Evolutionary conservation across 2,329 filamentous ascomycete species (phyloP).

Genomic region (Biscogniauxia sp.): DNA sequence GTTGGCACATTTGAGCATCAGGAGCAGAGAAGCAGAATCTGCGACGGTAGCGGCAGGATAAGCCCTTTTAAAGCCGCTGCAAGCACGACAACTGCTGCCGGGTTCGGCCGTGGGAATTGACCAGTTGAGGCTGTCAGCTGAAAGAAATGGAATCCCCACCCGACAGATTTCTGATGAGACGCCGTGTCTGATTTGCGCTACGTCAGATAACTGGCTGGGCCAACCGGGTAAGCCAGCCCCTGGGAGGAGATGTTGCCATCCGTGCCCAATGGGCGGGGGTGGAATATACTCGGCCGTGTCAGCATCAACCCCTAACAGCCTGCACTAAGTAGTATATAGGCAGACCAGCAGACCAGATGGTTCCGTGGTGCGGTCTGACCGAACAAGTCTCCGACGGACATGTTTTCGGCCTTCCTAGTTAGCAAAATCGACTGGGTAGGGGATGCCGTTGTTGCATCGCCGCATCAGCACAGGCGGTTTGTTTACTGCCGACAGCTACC

Average conservation of each 20-base stretch:
- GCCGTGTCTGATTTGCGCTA: slow-evolving; percentile 17
- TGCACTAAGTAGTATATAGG: not conserved
- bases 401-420: not conserved
- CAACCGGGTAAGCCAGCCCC: slow-evolving; percentile 20
- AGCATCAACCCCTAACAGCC: slow-evolving; percentile 15
- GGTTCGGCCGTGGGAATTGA: slow-evolving; percentile 17
- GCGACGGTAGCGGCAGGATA: not conserved
- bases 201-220: slow-evolving; percentile 4
- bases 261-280: slow-evolving; percentile 16
- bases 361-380: not conserved
- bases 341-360: not conserved
- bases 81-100: slow-evolving; percentile 16
- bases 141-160: slow-evolving; percentile 24
- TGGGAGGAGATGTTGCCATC: slow-evolving; percentile 13
- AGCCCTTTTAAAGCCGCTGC: not conserved
- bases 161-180: slow-evolving; percentile 18
- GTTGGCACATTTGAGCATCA: slow-evolving; percentile 26
- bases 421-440: too few relatives aligned
- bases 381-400: not conserved
- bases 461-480: not conserved
- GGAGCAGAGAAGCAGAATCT: slow-evolving; percentile 7
- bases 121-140: slow-evolving; percentile 26
- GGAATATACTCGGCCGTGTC: slow-evolving; percentile 13
- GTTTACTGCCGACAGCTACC: not conserved
- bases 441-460: not conserved